Conservation (phyloP, 306 rosid species). For the Cucumis sativus region DNA sequence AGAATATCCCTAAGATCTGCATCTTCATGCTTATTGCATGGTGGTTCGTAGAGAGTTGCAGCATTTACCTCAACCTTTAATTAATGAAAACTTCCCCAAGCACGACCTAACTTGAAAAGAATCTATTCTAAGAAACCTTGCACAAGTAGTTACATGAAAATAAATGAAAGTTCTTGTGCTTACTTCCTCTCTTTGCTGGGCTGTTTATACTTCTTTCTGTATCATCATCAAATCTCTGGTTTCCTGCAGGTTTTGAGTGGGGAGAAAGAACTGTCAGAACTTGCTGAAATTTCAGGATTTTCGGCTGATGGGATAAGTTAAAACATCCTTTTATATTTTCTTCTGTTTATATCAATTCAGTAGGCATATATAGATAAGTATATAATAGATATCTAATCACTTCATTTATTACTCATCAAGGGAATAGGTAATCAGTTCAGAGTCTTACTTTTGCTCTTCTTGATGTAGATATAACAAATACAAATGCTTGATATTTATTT, state of each 20-base stretch:
- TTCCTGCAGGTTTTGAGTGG: conserved; percentile 59
- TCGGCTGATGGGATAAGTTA: conserved; percentile 21
- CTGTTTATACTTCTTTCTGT: not conserved
- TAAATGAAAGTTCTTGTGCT: not conserved
- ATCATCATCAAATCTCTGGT: conserved; percentile 15
- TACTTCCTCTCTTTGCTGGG: not conserved
- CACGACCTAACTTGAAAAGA: not conserved
- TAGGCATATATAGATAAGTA: not conserved
- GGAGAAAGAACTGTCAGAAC: conserved; percentile 46
- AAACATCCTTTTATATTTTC: not conserved
- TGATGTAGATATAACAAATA: not conserved
- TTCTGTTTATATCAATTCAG: not conserved
- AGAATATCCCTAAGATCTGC: not conserved
- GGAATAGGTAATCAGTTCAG: not conserved
- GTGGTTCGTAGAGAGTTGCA: not conserved
- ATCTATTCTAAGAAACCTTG: not conserved
- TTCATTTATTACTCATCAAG: not conserved
- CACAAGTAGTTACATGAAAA: not conserved
- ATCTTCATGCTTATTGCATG: not conserved
- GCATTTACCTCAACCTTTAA: not conserved
- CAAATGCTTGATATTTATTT: no score
- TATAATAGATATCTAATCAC: not conserved
- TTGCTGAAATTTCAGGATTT: conserved; percentile 51
- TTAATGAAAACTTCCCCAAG: not conserved
- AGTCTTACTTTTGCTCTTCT: not conserved